Evolutionary conservation across 257 asterid species (phyloP), one percentile per base, ranked within the genome.

Genomic region (Penstemon eatonii): DNA sequence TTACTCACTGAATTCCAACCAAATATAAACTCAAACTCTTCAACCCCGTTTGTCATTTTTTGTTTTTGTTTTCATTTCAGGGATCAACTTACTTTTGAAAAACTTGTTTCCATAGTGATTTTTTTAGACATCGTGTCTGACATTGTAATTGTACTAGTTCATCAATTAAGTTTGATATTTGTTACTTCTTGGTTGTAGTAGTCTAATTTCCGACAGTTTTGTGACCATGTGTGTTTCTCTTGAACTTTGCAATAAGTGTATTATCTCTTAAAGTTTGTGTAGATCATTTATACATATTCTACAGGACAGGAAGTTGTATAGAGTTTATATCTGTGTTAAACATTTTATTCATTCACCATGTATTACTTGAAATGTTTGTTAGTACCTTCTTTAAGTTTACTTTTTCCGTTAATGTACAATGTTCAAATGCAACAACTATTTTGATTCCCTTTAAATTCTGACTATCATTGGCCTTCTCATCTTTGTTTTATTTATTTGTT

Each of bases 381-480:
- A 25, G 33, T 25, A 25, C 43, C 60, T 44, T 69, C n/a, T 9
- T 51, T 38, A 41, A 52, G 57, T 36, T 25, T 11, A 25, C 47
- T 46, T 57, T 38, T 53, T 38, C 13, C 50, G 59, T 60, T 50
- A 60, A 46, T 73, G 5, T 43, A 13, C 46, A 25, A 25, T 25
- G 2, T 25, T 25, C 33, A 25, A 63, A 63, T 58, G 65, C 19
- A 69, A 63, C 33, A 45, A 41, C 39, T 54, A 42, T 45, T 56
- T 51, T 69, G 50, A 50, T 63, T 25, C 41, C n/a, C 10, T 47
- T 66, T 47, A 4, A 55, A 49, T 19, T 13, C 15, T 18, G 36
- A 45, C 51, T 47, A 54, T 58, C 63, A 4, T 33, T 63, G 63
- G 49, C 70, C 19, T 45, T 58, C 51, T 69, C 67, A 11, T 51